phyloP scores from a whole-genome alignment of 148 eudicot genomes.

The Cornus kousa region DNA sequence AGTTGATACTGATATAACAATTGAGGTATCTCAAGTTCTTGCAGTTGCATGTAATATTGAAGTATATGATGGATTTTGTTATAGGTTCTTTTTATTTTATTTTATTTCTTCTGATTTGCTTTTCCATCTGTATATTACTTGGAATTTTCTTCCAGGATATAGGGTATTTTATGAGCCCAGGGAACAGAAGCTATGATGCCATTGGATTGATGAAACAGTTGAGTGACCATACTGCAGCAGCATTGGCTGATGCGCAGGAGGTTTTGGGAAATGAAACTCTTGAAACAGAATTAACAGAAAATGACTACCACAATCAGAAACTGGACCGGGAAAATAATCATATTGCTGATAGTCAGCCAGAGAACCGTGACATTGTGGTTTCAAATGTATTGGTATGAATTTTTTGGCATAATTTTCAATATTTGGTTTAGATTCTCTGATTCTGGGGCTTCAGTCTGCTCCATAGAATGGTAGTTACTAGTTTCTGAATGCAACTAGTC shows the following conservation, averaged over 20 bases:
- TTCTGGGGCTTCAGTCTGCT: not conserved
- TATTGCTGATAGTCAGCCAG: conserved; percentile 25
- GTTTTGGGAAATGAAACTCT: conserved; percentile 89
- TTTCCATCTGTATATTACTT: not conserved
- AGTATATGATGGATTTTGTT: not conserved
- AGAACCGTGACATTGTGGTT: conserved; percentile 27
- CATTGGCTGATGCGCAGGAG: conserved; percentile 85
- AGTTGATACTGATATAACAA: conserved; percentile 77
- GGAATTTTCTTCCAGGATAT: conserved; percentile 51
- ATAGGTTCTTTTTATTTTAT: too few relatives aligned
- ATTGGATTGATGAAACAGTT: conserved; percentile 85
- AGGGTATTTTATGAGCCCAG: conserved; percentile 76
- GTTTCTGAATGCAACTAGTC: not conserved
- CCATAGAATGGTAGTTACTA: not conserved
- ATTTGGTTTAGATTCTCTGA: not conserved
- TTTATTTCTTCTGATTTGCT: not conserved
- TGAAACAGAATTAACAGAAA: conserved; percentile 56
- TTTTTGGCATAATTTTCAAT: not conserved
- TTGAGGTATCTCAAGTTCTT: conserved; percentile 53
- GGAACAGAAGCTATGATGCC: conserved; percentile 74
- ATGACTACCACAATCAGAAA: conserved; percentile 27
- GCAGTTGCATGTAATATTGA: not conserved
- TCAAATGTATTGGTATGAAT: conserved; percentile 48
- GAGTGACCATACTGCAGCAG: conserved; percentile 70
- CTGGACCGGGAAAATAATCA: conserved; percentile 29